Evolutionary conservation across 2,329 filamentous ascomycete genomes (phyloP).

Genomic region (Cyphellophora europaea): DNA sequence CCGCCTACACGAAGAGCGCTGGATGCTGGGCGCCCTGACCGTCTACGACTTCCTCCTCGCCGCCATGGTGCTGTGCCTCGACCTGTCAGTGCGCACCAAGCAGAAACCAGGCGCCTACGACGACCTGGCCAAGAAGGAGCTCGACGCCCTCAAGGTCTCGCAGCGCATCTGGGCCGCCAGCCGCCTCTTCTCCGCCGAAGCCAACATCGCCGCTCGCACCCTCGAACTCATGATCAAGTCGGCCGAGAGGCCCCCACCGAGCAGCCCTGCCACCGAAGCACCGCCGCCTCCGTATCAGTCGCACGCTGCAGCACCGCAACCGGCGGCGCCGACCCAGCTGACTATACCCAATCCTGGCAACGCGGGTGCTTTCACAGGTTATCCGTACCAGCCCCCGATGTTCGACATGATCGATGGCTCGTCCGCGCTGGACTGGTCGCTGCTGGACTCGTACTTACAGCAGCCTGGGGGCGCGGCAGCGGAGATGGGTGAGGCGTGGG

Average conservation of each 20-base stretch:
- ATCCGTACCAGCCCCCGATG: background rate
- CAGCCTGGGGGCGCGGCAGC: background rate
- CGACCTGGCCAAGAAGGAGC: background rate
- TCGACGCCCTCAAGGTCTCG: constrained; percentile 3
- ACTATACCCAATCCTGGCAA: background rate
- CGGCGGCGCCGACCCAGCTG: background rate
- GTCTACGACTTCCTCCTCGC: constrained; percentile 54
- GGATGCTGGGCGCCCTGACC: constrained; percentile 45
- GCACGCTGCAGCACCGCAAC: background rate
- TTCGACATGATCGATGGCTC: background rate
- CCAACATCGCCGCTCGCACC: background rate
- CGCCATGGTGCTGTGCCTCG: constrained; percentile 51
- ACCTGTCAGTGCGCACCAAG: constrained; percentile 11
- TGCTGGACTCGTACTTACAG: background rate
- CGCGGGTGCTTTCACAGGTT: background rate
- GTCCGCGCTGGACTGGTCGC: background rate
- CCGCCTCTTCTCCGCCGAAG: background rate
- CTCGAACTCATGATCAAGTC: background rate
- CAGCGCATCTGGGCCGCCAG: constrained; percentile 5
- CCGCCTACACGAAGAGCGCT: constrained; percentile 41
- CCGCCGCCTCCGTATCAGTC: background rate
- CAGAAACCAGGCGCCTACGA: constrained; percentile 4
- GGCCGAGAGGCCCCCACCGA: background rate
- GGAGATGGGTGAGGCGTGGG: background rate
- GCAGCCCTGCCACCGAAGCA: background rate